Base-by-base conservation (phyloP, 2,329 filamentous ascomycete species). In the Calcarisporium arbuscula region DNA sequence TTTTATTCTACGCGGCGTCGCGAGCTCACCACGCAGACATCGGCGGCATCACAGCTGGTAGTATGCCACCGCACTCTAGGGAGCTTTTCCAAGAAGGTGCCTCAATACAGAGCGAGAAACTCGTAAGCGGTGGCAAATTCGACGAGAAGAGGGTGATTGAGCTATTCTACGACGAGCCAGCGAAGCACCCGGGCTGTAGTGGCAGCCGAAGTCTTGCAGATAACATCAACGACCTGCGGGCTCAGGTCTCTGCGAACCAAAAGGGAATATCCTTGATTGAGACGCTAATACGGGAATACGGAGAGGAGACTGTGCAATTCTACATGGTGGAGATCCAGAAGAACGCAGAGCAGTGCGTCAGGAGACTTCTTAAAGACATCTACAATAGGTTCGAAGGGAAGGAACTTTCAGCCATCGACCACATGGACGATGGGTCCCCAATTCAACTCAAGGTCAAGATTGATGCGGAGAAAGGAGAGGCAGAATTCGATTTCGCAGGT, bases 11-110 rank as follows among this genome's bases (percentile, higher is more conserved):
- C 45, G 84, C 86, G 2, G 85, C 85, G 0, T 86, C 82, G 4
- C 73, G 84, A 35, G 85, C 84, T 0, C 85, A 90, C 48, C 85
- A 90, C 49, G 85, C 85, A n/a, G 85, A 90, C 49, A 89, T 90
- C 45, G 85, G 85, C 10, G 85, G 85, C 8, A 87, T 88, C 30
- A 68, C 86, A 2, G 84, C 85, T 0, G 85, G 85, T 0, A 85
- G 80, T 3, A 90, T 90, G 85, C 85, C 85, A 1, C 80, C 83
- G 5, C 76, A 84, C 43, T 85, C 80, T 0, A 68, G 74, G 21
- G 75, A 79, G 45, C 58, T 80, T 7, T 80, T 62, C 48, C 72
- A 80, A 50, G 77, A 81, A 54, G 77, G 77, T 3, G 77, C 77
- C 4, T 69, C 74, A 2, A 80, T 80, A 38, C 72, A 73, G 43